phyloP scores from a whole-genome alignment of 768 basidiomycete species.

The Auricularia sp. region DNA sequence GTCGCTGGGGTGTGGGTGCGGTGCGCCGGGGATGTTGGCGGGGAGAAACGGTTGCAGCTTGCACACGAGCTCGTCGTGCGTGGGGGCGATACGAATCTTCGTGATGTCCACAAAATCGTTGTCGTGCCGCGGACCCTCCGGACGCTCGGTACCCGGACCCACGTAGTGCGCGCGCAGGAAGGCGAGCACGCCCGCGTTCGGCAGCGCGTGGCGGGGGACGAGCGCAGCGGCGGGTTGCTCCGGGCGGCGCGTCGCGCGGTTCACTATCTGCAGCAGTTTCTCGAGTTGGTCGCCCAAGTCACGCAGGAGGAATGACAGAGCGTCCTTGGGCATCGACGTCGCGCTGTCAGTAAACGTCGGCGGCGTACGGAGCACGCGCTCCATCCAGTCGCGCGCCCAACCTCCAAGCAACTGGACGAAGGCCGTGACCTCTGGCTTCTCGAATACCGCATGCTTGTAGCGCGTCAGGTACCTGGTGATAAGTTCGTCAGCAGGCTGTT shows the following conservation, averaged over 20 bases:
- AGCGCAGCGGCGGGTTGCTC: constrained; percentile 5
- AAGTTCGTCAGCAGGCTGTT: background rate
- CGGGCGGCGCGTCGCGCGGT: constrained; percentile 36
- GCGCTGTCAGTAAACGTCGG: constrained; percentile 37
- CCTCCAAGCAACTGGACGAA: constrained; percentile 31
- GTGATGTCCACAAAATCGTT: constrained; percentile 50
- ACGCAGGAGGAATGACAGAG: constrained; percentile 29
- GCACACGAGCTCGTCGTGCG: constrained; percentile 51
- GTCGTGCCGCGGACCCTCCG: constrained; percentile 51
- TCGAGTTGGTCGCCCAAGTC: constrained; percentile 26
- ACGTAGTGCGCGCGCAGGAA: constrained; percentile 35
- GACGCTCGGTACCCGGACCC: constrained; percentile 42
- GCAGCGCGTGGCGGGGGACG: background rate
- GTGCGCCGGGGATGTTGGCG: constrained; percentile 45
- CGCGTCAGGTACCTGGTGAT: constrained; percentile 39
- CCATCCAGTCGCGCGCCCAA: constrained; percentile 42
- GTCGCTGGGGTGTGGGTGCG: constrained; percentile 45
- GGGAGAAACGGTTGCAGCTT: constrained; percentile 47
- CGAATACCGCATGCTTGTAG: constrained; percentile 44
- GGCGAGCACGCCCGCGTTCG: constrained; percentile 28
- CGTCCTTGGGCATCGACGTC: constrained; percentile 17
- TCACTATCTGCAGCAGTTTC: constrained; percentile 32
- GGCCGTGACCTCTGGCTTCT: constrained; percentile 32
- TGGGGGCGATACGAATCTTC: constrained; percentile 60
- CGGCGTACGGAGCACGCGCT: constrained; percentile 26